Evolutionary conservation across 164 flowering plant species (phyloP), one percentile per base, ranked within the genome.

Genomic region (Kingdonia uniflora): DNA sequence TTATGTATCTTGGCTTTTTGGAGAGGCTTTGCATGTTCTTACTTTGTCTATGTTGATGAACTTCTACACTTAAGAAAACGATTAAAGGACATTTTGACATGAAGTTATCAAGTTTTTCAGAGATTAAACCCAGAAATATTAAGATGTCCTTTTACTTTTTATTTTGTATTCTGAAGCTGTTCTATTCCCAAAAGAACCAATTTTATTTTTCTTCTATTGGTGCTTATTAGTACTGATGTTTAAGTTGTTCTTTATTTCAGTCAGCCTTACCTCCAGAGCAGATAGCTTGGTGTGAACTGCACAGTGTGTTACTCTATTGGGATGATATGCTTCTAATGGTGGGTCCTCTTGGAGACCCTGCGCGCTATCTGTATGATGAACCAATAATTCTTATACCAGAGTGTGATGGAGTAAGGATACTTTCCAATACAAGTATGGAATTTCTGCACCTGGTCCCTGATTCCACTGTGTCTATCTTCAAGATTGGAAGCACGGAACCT

Each of bases 221-320:
- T 44, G 13, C 20, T 14, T 14, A 13, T 42, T 41, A 6, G 13
- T 1, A 6, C n/a, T 23, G 10, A 2, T 35, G 26, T 51, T 24
- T 16, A 17, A 1, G 29, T 29, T 23, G 17, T 15, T 43, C n/a
- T n/a, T 2, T 16, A 5, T 19, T 45, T 29, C 78, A 92, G 97
- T 77, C 96, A 39, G 82, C 95, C 33, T 85, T 86, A 46, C 97
- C 99, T 57, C 99, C 99, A 6, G 82, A 84, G 57, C 97, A 94
- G 65, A 60, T 94, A 42, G 86, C 91, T 63, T 94, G 99, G 99
- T 94, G 99, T 74, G 99, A 95, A 66, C 58, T 81, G 82, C 87
- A 94, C 52, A 81, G 84, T 58, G 87, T 94, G 47, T 68, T 94
- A 20, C 86, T 94, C 45, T 89, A 81, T 57, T 89, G 97, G 97